A percentile compares a stretch with the other conserved stretches of the same genome.
phyloP scores from a whole-genome alignment of 805 yeast genomes.

The Yamadazyma nakazawae region DNA sequence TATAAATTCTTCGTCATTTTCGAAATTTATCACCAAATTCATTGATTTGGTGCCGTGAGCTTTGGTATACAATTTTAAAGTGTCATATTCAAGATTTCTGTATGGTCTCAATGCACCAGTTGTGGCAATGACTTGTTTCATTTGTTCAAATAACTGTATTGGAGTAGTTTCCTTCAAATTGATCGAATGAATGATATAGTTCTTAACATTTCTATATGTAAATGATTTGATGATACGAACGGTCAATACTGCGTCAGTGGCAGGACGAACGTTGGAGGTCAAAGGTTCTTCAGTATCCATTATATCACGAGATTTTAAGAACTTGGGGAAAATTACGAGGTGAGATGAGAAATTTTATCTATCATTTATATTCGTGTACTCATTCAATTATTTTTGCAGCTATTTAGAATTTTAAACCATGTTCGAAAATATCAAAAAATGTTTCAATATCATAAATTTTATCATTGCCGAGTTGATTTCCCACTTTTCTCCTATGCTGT shows the following conservation, averaged over 20 bases:
- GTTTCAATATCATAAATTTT: conserved; percentile 11
- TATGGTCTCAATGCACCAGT: conserved; percentile 78
- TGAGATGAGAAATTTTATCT: neutral
- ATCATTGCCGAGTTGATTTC: conserved; percentile 12
- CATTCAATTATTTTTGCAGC: conserved; percentile 5
- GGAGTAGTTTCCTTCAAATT: conserved; percentile 72
- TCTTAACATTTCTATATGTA: conserved; percentile 84
- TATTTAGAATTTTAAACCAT: conserved; percentile 12
- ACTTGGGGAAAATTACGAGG: neutral
- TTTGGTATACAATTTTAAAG: conserved; percentile 84
- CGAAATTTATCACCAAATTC: conserved; percentile 87
- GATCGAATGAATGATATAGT: conserved; percentile 63
- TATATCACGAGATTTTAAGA: neutral
- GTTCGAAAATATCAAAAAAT: conserved; percentile 14
- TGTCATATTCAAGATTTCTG: conserved; percentile 68
- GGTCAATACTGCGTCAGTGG: conserved; percentile 72
- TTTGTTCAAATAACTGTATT: conserved; percentile 52
- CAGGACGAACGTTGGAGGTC: conserved; percentile 75
- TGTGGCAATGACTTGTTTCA: conserved; percentile 45
- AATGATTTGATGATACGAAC: conserved; percentile 87
- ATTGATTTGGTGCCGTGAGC: conserved; percentile 95
- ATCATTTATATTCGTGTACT: conserved; percentile 2
- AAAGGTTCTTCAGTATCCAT: conserved; percentile 58
- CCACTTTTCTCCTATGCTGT: conserved; percentile 11
- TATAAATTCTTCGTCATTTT: conserved; percentile 73